Evolutionary conservation across 2,329 filamentous ascomycete species (phyloP).

Genomic region (Biscogniauxia marginata): DNA sequence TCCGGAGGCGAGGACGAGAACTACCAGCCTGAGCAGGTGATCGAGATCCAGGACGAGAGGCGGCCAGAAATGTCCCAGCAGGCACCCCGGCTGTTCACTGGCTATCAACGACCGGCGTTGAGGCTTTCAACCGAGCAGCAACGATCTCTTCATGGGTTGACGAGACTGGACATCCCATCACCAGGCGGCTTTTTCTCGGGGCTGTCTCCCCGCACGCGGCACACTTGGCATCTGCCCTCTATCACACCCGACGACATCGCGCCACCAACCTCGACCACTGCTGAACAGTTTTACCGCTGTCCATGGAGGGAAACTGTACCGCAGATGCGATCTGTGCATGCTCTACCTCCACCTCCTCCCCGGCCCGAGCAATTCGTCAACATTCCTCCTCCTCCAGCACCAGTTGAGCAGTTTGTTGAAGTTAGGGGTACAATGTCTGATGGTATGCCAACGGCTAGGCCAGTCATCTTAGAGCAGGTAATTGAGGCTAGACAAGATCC

Average conservation of each 20-base stretch:
- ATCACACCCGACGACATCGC: slow-evolving; percentile 52
- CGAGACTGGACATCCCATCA: slow-evolving; percentile 83
- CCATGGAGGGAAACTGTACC: slow-evolving; percentile 63
- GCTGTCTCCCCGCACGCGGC: slow-evolving; percentile 70
- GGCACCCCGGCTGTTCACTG: slow-evolving; percentile 49
- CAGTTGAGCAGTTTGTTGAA: slow-evolving; percentile 69
- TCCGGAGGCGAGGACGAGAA: slow-evolving; percentile 60
- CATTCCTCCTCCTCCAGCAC: slow-evolving; percentile 39
- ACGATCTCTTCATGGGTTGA: slow-evolving; percentile 68
- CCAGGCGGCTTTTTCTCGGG: slow-evolving; percentile 90
- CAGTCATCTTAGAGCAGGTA: slow-evolving; percentile 41
- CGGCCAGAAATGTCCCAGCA: slow-evolving; percentile 54
- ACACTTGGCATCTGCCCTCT: slow-evolving; percentile 73
- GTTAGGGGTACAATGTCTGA: slow-evolving; percentile 52
- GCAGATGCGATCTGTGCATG: slow-evolving; percentile 31
- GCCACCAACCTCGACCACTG: slow-evolving; percentile 83
- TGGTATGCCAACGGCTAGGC: slow-evolving; percentile 67
- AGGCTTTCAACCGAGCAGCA: slow-evolving; percentile 49
- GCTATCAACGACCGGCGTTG: slow-evolving; percentile 33
- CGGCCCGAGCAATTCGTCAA: slow-evolving; percentile 37
- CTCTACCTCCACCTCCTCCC: slow-evolving; percentile 36
- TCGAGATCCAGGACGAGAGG: slow-evolving; percentile 48
- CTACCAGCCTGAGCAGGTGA: slow-evolving; percentile 55
- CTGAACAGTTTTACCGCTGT: slow-evolving; percentile 84
- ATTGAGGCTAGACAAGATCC: slow-evolving; percentile 34